Evolutionary conservation across 768 basidiomycete species (phyloP), one percentile per base, ranked within the genome.

Genomic region (Rhodotorula babjevae): DNA sequence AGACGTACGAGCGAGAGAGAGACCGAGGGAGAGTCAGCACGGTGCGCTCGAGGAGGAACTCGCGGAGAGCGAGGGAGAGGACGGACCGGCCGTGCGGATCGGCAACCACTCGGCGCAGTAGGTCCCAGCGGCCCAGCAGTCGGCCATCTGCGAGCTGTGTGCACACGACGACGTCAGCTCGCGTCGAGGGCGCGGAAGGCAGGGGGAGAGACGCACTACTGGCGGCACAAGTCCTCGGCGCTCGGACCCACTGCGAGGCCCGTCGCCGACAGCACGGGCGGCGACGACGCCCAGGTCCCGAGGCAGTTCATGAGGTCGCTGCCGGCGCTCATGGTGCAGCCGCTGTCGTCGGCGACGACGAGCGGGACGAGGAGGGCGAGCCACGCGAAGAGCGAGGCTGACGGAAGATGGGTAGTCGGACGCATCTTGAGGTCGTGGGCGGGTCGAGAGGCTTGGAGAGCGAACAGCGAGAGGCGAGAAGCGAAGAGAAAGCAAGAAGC

Each of bases 41-140:
- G 36, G 23, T 19, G 15, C 15, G 47, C 47, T 15, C 2, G 6
- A 18, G 3, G 44, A 18, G 44, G 14, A 18, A 11, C 14, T 46
- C 14, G 7, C 10, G 18, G 12, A 4, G 47, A 19, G 31, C 9
- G 33, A 9, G 21, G 25, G n/a, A 14, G 52, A 56, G 15, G 47
- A n/a, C 62, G 56, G 3, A 69, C 68, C 61, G 29, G 67, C 67
- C 10, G 55, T 70, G 33, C 65, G 62, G 33, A 75, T 23, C 3
- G 74, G 74, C 10, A 68, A 55, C 74, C 74, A 75, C 46, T 75
- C 74, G 42, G 63, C 50, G 65, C 74, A 75, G 67, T 72, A 75
- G 5, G 33, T 40, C 0, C 74, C 74, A 18, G 58, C 40, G 21
- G 67, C 74, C 74, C 74, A 75, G 64, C 74, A 75, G 44, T 63